Evolutionary conservation across 202 grass and related monocot genomes (phyloP).

Genomic region (Panicum hallii): DNA sequence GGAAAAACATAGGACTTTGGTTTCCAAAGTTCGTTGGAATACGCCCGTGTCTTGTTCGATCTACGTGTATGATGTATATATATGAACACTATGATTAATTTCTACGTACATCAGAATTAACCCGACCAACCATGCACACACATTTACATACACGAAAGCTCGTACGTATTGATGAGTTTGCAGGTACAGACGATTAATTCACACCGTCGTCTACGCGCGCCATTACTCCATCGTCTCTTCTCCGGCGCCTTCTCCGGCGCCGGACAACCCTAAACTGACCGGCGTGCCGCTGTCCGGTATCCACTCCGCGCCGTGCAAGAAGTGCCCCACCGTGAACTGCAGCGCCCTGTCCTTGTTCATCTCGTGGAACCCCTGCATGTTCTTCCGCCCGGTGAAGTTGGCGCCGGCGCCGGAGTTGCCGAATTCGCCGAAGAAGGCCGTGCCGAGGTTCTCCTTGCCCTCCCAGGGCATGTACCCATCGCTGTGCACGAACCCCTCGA

Average conservation of each 20-base stretch:
- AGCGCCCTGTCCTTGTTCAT: constrained; percentile 55
- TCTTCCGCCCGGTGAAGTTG: constrained; percentile 44
- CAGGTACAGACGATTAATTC: too few species aligned
- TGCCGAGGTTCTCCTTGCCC: constrained; percentile 52
- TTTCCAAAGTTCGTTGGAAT: too few species aligned
- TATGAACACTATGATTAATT: too few species aligned
- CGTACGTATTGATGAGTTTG: too few species aligned
- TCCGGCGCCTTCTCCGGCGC: background rate
- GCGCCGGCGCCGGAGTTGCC: constrained; percentile 64
- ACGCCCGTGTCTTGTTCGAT: too few species aligned
- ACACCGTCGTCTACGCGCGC: too few species aligned
- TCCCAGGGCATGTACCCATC: constrained; percentile 83
- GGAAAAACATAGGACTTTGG: too few species aligned
- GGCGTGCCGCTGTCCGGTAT: constrained; percentile 76
- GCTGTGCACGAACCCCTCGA: constrained; percentile 65
- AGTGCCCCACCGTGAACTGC: constrained; percentile 68
- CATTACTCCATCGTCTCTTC: background rate
- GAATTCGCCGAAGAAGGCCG: constrained; percentile 77
- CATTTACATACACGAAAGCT: too few species aligned
- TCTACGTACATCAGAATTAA: too few species aligned
- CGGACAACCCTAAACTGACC: constrained; percentile 64
- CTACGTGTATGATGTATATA: too few species aligned
- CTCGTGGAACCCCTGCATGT: constrained; percentile 63
- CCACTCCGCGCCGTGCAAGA: constrained; percentile 77
- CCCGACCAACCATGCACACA: too few species aligned